These are phyloP conservation scores for Podospora pseudopauciseta DNA, from an alignment of 495 filamentous ascomycete genomes.

Conservation along the genomic window DNA sequence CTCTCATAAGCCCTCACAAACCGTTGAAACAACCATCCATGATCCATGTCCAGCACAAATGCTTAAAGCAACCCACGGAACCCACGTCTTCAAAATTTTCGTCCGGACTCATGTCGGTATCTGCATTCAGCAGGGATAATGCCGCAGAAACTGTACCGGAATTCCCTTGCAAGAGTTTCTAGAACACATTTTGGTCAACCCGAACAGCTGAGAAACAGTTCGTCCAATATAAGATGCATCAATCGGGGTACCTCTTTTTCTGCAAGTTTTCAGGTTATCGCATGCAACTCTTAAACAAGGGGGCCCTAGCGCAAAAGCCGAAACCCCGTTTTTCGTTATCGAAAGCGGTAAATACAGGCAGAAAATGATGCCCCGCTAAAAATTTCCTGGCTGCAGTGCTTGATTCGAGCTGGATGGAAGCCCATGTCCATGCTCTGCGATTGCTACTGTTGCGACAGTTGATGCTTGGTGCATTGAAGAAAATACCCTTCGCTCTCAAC, in stretches of 20 bases:
- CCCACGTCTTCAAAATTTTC: background rate
- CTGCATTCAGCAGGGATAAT: background rate
- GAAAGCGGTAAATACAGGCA: conserved; percentile 10
- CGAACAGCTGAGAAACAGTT: background rate
- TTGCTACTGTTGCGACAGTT: background rate
- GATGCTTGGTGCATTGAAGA: background rate
- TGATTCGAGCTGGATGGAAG: too few species aligned
- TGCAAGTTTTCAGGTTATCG: background rate
- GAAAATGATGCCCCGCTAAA: conserved; percentile 20
- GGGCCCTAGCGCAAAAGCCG: background rate
- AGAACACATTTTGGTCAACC: background rate
- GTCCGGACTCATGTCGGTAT: background rate
- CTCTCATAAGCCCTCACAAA: background rate
- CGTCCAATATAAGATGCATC: background rate
- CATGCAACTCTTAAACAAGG: conserved; percentile 2
- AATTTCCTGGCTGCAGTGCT: conserved; percentile 1
- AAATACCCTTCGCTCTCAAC: background rate
- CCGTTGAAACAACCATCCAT: background rate
- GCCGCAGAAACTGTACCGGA: background rate
- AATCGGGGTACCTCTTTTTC: background rate
- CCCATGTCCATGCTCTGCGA: too few species aligned
- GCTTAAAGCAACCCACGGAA: background rate
- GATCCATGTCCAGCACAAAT: background rate
- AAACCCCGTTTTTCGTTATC: conserved; percentile 13
- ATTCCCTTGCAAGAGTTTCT: background rate